Conservation (phyloP, 2,329 filamentous ascomycete genomes). For the Sporothrix mexicana region DNA sequence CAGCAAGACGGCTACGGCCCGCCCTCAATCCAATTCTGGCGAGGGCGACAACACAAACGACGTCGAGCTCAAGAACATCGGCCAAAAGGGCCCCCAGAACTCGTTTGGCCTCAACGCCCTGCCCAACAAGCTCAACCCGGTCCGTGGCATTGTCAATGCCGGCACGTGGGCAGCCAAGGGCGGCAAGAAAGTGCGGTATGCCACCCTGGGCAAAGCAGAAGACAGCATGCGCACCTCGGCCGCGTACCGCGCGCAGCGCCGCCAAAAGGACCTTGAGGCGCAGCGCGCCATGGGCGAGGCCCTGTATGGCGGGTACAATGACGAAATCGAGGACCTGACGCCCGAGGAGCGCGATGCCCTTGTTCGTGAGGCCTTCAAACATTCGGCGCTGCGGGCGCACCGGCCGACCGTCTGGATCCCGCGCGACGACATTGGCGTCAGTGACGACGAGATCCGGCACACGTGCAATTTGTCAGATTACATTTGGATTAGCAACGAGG, state of each 20-base stretch:
- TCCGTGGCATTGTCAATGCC: constrained; percentile 56
- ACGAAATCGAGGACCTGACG: constrained; percentile 93
- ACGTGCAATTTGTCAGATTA: constrained; percentile 77
- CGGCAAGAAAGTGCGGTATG: constrained; percentile 55
- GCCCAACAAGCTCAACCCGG: constrained; percentile 46
- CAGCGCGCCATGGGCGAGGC: constrained; percentile 78
- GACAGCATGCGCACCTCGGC: constrained; percentile 51
- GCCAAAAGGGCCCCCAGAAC: constrained; percentile 33
- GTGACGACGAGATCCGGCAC: constrained; percentile 84
- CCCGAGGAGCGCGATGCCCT: constrained; percentile 86
- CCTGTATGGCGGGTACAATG: constrained; percentile 84
- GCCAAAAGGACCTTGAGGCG: constrained; percentile 69
- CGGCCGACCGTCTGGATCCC: constrained; percentile 94
- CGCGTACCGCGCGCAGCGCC: constrained; percentile 56
- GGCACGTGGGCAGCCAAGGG: constrained; percentile 56
- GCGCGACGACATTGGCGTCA: constrained; percentile 85
- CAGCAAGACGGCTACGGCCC: constrained; percentile 8
- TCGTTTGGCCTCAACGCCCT: constrained; percentile 37
- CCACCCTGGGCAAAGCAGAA: constrained; percentile 52
- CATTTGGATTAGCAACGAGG: constrained; percentile 94
- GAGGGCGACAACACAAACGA: constrained; percentile 41
- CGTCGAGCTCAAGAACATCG: constrained; percentile 48
- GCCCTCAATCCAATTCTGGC: constrained; percentile 17
- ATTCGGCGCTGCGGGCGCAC: constrained; percentile 81
- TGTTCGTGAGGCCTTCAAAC: constrained; percentile 86